Base-by-base conservation (phyloP, 306 rosid genomes). In the Rosa chinensis region DNA sequence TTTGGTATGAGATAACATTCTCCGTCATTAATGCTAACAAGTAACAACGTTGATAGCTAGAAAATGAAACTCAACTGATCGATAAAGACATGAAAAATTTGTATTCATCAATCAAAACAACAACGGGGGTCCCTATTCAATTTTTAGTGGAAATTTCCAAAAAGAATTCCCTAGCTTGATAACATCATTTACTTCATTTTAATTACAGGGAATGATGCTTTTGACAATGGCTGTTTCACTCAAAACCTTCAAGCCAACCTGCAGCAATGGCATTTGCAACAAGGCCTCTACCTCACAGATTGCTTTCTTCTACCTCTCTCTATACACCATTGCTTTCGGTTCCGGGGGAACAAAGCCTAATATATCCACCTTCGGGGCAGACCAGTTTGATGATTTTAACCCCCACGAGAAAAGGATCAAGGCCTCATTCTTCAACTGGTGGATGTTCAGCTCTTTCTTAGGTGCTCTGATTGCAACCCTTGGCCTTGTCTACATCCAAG, bases 391-490 rank as follows among this genome's bases (percentile, higher is more conserved):
- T 42, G 97, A 92, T 47, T 90, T 77, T 74, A 78, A 79, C 49
- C 85, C 87, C 5, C 20, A 23, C 0, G 97, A 92, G 70, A 90
- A 84, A 71, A 50, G 77, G 77, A 80, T 78, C 4, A 92, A 90
- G 76, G 96, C 81, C 8, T 92, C 97, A 5, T 92, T 85, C 85
- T 92, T 92, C 90, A 92, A 90, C 79, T 92, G 96, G 96, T 92
- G 97, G 96, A 78, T 85, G 80, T 92, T 89, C 82, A 88, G 87
- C 84, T 73, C 90, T 48, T 86, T 86, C 82, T 75, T 86, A 28
- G 97, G 96, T 1, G 87, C 87, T 56, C 70, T 92, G 7, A 14
- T 79, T 17, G 97, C 96, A 53, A 88, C 93, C 2, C 42, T 85
- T n/a, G 83, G 91, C 39, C 84, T 92, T 39, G 93, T 90, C 72